These are phyloP conservation scores for Scheffersomyces titani DNA, from an alignment of 1,139 yeast species.

Conservation along the genomic window DNA sequence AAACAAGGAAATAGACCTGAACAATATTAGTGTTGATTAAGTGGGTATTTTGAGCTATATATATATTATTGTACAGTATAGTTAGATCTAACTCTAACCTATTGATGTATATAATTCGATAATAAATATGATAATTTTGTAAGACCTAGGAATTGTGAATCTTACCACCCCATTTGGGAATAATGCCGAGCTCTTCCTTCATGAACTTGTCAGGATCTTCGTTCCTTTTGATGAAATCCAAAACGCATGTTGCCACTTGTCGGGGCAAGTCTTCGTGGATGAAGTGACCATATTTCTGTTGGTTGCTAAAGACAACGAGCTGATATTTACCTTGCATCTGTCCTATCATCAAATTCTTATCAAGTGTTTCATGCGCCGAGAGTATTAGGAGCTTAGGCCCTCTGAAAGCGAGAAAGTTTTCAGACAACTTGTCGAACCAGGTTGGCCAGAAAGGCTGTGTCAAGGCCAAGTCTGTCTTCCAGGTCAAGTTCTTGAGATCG, in stretches of 20 bases:
- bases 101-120: neutral
- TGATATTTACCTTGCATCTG: constrained; percentile 98
- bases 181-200: constrained; percentile 40
- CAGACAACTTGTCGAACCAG: constrained; percentile 81
- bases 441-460: constrained; percentile 74
- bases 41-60: neutral
- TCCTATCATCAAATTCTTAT: constrained; percentile 82
- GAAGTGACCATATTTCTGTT: constrained; percentile 77
- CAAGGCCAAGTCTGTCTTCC: constrained; percentile 64
- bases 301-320: constrained; percentile 68
- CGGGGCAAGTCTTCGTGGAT: constrained; percentile 86
- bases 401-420: constrained; percentile 50
- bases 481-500: constrained; percentile 27
- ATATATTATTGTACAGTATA: neutral
- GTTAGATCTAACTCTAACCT: neutral
- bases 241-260: constrained; percentile 59
- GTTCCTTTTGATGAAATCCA: constrained; percentile 51
- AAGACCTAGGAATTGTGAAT: constrained; percentile 22
- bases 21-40: constrained; percentile 14
- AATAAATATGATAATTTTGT: too few relatives aligned
- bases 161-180: constrained; percentile 56
- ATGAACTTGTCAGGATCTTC: constrained; percentile 38
- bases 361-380: constrained; percentile 91
- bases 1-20: constrained; percentile 25
- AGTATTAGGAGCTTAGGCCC: constrained; percentile 72